Base-by-base conservation (phyloP, 768 basidiomycete species). In the Nidularia pulvinata region DNA sequence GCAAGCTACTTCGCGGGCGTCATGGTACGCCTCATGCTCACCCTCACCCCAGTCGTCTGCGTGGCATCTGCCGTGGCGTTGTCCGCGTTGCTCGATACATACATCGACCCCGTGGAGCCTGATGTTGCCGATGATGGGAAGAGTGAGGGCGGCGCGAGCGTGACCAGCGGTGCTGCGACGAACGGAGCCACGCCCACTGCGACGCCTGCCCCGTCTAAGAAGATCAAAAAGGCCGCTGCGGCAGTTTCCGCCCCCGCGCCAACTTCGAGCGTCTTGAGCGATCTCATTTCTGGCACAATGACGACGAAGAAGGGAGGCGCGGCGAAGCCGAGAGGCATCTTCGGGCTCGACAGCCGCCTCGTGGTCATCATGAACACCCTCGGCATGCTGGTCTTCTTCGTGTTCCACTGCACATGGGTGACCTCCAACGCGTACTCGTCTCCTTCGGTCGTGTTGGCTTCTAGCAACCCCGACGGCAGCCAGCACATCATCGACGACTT, bases 1-100 rank as follows among this genome's bases (percentile, higher is more conserved):
- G 93, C 91, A 47, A 94, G 93, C 69, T 99, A 99, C 80, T 99
- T 99, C 65, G 96, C 97, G 4, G 97, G 97, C 43, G 96, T 99
- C 67, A 99, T 99, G 97, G 97, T 99, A 58, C 94, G 97, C 53
- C 81, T 98, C 55, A 98, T 99, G 93, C 81, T 99, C 51, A 90
- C 97, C 25, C 85, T 99, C 53, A 98, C 96, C 0, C 97, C 97
- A 1, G 91, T 96, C 53, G 97, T 98, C 45, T 99, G 97, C 65
- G 91, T 98, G 54, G 69, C 93, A 14, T 87, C 93, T 14, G 97
- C 97, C 5, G 86, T 98, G 33, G 94, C 95, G 1, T 75, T 97
- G 54, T 95, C 95, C 3, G 82, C 86, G 6, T 78, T 98, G 9
- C 76, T 98, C 53, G 92, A 97, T 59, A 91, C 87, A 0, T 99